Base-by-base conservation (phyloP, 495 filamentous ascomycete genomes). In the Rusavskia elegans region DNA sequence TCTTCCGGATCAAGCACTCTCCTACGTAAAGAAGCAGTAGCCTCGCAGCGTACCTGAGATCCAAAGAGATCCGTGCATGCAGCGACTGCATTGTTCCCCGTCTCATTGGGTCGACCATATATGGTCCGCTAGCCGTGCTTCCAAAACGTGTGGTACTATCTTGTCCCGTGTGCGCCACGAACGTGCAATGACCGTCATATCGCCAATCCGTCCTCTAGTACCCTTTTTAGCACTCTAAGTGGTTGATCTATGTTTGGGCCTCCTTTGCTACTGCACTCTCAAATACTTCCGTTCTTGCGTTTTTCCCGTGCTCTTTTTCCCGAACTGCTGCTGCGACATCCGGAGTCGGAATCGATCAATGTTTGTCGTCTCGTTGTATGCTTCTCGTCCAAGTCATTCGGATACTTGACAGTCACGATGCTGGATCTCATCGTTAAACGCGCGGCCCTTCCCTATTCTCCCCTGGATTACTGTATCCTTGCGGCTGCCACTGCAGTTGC, bases 401-500 rank as follows among this genome's bases (percentile, higher is more conserved):
- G 8, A 25, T 46, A 13, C 23, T 46, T 8, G 21, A 46, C 44
- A 46, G 48, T 50, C 48, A 46, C 44, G 44, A 46, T 46, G 44
- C 44, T 46, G 44, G 44, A n/a, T 39, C 13, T 57, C 23, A 48
- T 53, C 40, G 44, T 46, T 29, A 52, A 53, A 41, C 55, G 55
- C 23, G 30, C 39, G 5, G 45, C 51, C 10, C 56, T 61, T 21
- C 51, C 42, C 3, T 54, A 59, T 39, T 40, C 59, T 23, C 56
- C 56, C 1, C 14, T 57, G 14, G 39, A 61, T 36, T 59, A 59
- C 46, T 61, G 59, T 36, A 58, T 61, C 25, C 57, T 61, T 11
- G 59, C 59, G 9, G 59, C 59, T 20, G 46, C 42, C n/a, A 59
- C 53, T 27, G 59, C 59, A 7, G 45, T 61, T 37, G 59, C 59